Evolutionary conservation across 2,329 filamentous ascomycete species (phyloP), one percentile per base, ranked within the genome.

Genomic region (Iodosphaeria phyllophila): DNA sequence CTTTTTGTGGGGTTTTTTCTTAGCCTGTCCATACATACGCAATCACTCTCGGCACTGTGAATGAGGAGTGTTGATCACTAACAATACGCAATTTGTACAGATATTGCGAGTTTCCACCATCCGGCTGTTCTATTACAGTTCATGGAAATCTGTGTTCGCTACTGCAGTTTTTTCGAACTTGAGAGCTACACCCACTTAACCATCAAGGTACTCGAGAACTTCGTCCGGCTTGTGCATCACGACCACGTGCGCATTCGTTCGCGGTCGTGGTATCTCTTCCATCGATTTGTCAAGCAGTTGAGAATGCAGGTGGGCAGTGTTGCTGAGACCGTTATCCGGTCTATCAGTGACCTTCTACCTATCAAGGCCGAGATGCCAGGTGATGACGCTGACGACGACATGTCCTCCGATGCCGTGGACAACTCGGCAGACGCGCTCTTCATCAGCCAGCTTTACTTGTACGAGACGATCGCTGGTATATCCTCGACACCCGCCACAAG

Each of bases 121-220:
- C 86, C 89, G 2, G 82, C 84, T 10, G 84, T 93, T 25, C 70
- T 93, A 34, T 60, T 98, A 13, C 83, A 93, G 51, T 98, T 92
- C 44, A 93, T 98, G 84, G 89, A 98, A 48, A 92, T 92, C 18
- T 92, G 84, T 47, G 84, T 92, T 28, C 74, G 89, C 25, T 98
- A 98, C 51, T 79, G 75, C 44, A 68, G 73, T 15, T 92, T 93
- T 48, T 95, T 98, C 44, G 84, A 95, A 43, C 70, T 71, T 28
- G 78, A 92, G 42, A 18, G 24, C 22, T 24, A 27, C 20, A 62
- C 72, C 16, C 60, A 74, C 13, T 73, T 80, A 31, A 91, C 95
- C 24, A 79, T 80, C 2, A 75, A 74, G 34, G 82, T 89, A 1
- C 60, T 98, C 20, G 83, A 93, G 41, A 83, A 76, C 43, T 95